phyloP scores from a whole-genome alignment of 2,329 filamentous ascomycete genomes.

The Penicillium brasilianum region DNA sequence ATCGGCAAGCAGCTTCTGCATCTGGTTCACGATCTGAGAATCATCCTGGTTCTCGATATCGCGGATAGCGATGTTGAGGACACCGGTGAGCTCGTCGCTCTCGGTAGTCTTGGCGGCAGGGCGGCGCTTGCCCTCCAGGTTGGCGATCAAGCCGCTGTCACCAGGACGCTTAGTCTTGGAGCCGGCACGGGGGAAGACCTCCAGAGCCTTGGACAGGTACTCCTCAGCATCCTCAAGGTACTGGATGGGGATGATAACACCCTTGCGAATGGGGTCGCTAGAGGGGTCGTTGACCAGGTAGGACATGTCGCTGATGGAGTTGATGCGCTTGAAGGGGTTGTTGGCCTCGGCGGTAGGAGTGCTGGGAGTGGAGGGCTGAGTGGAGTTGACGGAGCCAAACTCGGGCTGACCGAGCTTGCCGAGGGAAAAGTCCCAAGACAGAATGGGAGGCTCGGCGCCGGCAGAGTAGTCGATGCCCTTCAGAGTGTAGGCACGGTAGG shows the following conservation, averaged over 20 bases:
- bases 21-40: conserved; percentile 75
- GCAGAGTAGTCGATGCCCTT: conserved; percentile 88
- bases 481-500: conserved; percentile 93
- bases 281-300: conserved; percentile 73
- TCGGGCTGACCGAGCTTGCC: conserved; percentile 92
- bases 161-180: conserved; percentile 62
- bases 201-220: conserved; percentile 78
- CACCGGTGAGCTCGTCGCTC: conserved; percentile 78
- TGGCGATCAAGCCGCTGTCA: conserved; percentile 67
- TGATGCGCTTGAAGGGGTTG: conserved; percentile 77
- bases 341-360: conserved; percentile 68
- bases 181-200: conserved; percentile 70
- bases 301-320: conserved; percentile 96
- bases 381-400: conserved; percentile 77
- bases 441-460: conserved; percentile 69
- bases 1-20: conserved; percentile 75
- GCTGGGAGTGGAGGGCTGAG: conserved; percentile 81
- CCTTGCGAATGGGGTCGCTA: conserved; percentile 81
- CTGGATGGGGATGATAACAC: conserved; percentile 90
- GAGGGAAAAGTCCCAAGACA: conserved; percentile 95
- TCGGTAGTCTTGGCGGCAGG: conserved; percentile 58
- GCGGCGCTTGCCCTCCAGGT: conserved; percentile 75
- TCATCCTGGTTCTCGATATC: conserved; percentile 86
- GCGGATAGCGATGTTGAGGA: conserved; percentile 88
- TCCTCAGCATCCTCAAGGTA: conserved; percentile 96